A percentile compares a stretch with the other conserved stretches of the same genome.
Conservation (phyloP, 352 stramenopile genomes). For the Globisporangium nagaii region DNA sequence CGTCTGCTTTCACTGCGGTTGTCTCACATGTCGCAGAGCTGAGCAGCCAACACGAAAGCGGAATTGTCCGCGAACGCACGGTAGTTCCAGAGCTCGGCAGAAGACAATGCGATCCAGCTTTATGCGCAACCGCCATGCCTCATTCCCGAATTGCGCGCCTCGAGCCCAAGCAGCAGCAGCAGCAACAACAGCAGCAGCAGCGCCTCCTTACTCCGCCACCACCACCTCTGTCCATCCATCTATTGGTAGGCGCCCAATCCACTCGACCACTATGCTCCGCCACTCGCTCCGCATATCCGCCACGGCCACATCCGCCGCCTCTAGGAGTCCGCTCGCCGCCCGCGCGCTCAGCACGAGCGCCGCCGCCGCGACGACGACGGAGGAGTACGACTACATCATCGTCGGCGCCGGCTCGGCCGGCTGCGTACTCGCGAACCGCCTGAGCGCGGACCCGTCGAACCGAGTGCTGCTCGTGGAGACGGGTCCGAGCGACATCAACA, state of each 20-base stretch:
- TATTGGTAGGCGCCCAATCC: not conserved
- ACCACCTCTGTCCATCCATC: not conserved
- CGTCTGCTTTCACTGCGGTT: too few species aligned
- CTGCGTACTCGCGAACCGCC: slow-evolving; percentile 87
- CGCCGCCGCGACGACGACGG: not conserved
- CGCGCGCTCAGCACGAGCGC: slow-evolving; percentile 19
- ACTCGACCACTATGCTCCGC: slow-evolving; percentile 13
- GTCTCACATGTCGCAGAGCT: too few species aligned
- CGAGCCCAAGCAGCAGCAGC: not conserved
- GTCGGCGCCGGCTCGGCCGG: slow-evolving; percentile 88
- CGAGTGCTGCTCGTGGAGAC: slow-evolving; percentile 90
- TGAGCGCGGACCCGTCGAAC: slow-evolving; percentile 79
- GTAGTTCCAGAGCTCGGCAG: too few species aligned
- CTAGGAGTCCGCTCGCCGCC: not conserved
- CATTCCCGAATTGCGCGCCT: slow-evolving; percentile 7
- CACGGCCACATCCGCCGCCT: not conserved
- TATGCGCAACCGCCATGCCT: too few species aligned
- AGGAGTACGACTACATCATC: slow-evolving; percentile 90
- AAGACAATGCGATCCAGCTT: too few species aligned
- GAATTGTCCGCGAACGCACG: too few species aligned
- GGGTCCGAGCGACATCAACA: slow-evolving; percentile 68
- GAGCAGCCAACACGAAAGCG: too few species aligned
- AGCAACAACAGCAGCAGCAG: too few species aligned
- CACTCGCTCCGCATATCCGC: slow-evolving; percentile 13
- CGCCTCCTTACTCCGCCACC: not conserved